Conservation (phyloP, 371 early-diverging fungal genomes). For the Coemansia sp. region DNA sequence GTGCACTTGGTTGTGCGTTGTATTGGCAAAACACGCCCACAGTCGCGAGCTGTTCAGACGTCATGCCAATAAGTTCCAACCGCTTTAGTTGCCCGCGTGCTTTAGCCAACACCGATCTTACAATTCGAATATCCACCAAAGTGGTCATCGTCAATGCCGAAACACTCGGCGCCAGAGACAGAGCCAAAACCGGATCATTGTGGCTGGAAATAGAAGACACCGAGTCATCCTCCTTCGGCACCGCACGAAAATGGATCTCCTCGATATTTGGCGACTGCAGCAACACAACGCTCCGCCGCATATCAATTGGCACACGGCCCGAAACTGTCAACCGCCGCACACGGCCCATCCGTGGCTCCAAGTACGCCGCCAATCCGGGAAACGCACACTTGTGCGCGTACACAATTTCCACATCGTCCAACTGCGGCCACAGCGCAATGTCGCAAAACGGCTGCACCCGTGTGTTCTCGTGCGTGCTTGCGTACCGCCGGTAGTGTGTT, state of each 20-base stretch:
- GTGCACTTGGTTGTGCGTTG: neutral
- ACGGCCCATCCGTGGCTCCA: constrained; percentile 35
- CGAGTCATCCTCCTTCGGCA: constrained; percentile 28
- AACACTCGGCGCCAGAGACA: constrained; percentile 4
- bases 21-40: constrained; percentile 12
- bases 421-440: constrained; percentile 22
- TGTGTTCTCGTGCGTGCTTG: constrained; percentile 21
- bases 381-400: constrained; percentile 49
- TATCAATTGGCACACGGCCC: constrained; percentile 43
- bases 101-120: constrained; percentile 14
- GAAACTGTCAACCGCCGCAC: constrained; percentile 22
- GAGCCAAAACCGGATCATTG: constrained; percentile 22
- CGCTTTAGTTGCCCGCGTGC: constrained; percentile 7
- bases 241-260: constrained; percentile 26
- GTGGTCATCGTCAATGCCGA: constrained; percentile 24
- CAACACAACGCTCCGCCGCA: constrained; percentile 39
- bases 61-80: constrained; percentile 24
- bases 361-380: constrained; percentile 38
- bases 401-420: constrained; percentile 33
- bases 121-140: constrained; percentile 34
- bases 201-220: constrained; percentile 18
- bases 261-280: constrained; percentile 12
- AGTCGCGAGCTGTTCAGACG: constrained; percentile 17
- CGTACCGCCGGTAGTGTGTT: constrained; percentile 42
- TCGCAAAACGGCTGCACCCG: constrained; percentile 43